phyloP scores from a whole-genome alignment of 495 filamentous ascomycete genomes.

The Penicillium desertorum region DNA sequence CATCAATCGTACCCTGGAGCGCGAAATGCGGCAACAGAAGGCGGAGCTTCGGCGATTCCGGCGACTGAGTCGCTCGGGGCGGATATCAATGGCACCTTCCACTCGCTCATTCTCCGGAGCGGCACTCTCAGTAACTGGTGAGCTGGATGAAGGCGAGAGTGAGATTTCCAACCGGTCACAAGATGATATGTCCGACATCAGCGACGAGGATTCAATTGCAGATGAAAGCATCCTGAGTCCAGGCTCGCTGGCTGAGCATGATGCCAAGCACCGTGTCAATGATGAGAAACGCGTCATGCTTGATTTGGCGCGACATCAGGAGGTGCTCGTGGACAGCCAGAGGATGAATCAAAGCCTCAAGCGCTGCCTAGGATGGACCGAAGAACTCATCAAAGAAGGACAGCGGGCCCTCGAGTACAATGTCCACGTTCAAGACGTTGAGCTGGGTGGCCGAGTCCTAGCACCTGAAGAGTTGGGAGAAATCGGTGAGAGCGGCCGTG shows the following conservation, averaged over 20 bases:
- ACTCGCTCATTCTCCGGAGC: slow-evolving; percentile 44
- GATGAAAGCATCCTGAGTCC: slow-evolving; percentile 38
- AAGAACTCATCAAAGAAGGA: slow-evolving; percentile 84
- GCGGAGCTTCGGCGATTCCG: slow-evolving; percentile 82
- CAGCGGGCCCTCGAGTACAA: slow-evolving; percentile 81
- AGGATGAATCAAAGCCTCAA: slow-evolving; percentile 93
- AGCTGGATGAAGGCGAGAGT: slow-evolving; percentile 38
- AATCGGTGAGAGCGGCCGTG: slow-evolving; percentile 41
- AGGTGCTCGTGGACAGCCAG: slow-evolving; percentile 81
- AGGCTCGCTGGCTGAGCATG: slow-evolving; percentile 41
- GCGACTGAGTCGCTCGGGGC: slow-evolving; percentile 74
- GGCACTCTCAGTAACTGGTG: slow-evolving; percentile 37
- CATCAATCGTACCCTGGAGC: slow-evolving; percentile 93
- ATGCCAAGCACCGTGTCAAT: slow-evolving; percentile 41
- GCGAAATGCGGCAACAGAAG: slow-evolving; percentile 87
- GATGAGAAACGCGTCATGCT: slow-evolving; percentile 78
- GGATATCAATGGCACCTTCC: slow-evolving; percentile 58
- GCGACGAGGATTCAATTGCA: slow-evolving; percentile 46
- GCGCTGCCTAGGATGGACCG: slow-evolving; percentile 80
- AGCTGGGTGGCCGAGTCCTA: slow-evolving; percentile 79
- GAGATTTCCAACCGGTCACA: slow-evolving; percentile 36
- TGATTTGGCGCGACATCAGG: slow-evolving; percentile 85
- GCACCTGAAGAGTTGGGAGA: slow-evolving; percentile 62
- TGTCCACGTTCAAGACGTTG: slow-evolving; percentile 73
- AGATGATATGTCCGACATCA: slow-evolving; percentile 47